A percentile compares a stretch with the other conserved stretches of the same genome.
phyloP scores from a whole-genome alignment of 2,329 filamentous ascomycete genomes.

The Biscogniauxia marginata region DNA sequence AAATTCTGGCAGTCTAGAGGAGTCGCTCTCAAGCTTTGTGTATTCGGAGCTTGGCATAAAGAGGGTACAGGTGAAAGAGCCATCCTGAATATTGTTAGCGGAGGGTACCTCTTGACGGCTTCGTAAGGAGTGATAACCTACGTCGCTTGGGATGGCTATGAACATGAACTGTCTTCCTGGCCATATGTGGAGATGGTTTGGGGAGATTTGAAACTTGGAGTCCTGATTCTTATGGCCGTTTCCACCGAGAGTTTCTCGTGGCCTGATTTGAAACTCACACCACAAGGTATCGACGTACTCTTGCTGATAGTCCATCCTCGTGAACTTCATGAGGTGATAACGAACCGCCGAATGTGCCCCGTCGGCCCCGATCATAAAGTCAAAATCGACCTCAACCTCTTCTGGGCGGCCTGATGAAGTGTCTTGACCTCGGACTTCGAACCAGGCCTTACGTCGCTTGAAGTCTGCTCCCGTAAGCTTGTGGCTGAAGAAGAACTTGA shows the following conservation, averaged over 20 bases:
- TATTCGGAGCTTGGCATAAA: slow-evolving; percentile 78
- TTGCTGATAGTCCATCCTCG: slow-evolving; percentile 86
- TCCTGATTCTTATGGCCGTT: slow-evolving; percentile 34
- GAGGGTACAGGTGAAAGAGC: slow-evolving; percentile 91
- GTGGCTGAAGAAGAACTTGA: slow-evolving; percentile 89
- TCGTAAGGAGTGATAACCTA: slow-evolving; percentile 32
- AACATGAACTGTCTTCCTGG: slow-evolving; percentile 95
- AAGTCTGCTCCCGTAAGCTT: slow-evolving; percentile 92
- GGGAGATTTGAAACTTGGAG: slow-evolving; percentile 72
- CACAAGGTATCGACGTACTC: slow-evolving; percentile 95
- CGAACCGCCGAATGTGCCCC: slow-evolving; percentile 90
- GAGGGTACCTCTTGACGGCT: background rate
- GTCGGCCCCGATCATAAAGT: slow-evolving; percentile 91
- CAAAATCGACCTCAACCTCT: slow-evolving; percentile 83
- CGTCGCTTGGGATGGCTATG: slow-evolving; percentile 82
- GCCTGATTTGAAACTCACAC: slow-evolving; percentile 88
- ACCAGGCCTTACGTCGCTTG: slow-evolving; percentile 76
- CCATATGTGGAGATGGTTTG: slow-evolving; percentile 97
- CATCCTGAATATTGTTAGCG: slow-evolving; percentile 56
- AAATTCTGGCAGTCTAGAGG: slow-evolving; percentile 62
- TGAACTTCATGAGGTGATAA: slow-evolving; percentile 94
- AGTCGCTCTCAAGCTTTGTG: slow-evolving; percentile 61
- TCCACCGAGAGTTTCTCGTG: slow-evolving; percentile 36
- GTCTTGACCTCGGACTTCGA: slow-evolving; percentile 58
- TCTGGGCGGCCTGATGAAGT: slow-evolving; percentile 45